These are phyloP conservation scores for Cinnamomum chago DNA, from an alignment of 164 flowering plant species.

Conservation along the genomic window DNA sequence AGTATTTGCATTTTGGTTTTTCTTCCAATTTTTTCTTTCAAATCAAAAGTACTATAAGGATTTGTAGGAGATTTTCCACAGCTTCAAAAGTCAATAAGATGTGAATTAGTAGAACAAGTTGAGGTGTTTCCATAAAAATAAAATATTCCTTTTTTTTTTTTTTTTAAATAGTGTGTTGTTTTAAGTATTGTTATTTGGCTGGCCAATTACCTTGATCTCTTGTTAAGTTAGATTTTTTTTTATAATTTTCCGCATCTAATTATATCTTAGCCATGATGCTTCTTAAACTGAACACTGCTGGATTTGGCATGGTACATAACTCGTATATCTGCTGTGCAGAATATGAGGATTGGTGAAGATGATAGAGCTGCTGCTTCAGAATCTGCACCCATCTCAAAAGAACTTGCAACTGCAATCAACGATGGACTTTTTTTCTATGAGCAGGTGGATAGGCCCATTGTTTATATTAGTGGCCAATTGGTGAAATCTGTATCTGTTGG, in stretches of 20 bases:
- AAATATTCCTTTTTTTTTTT: too few relatives aligned
- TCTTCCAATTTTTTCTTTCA: background rate
- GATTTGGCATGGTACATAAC: background rate
- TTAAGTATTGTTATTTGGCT: too few relatives aligned
- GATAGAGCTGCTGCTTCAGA: constrained; percentile 29
- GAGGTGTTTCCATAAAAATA: too few relatives aligned
- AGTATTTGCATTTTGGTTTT: background rate
- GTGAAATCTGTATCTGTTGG: background rate
- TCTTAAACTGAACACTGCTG: background rate
- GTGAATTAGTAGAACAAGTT: too few relatives aligned
- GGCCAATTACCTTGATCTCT: too few relatives aligned
- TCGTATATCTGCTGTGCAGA: constrained; percentile 39
- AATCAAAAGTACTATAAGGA: too few relatives aligned
- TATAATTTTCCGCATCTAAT: too few relatives aligned
- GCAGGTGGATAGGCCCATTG: constrained; percentile 48
- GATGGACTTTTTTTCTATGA: constrained; percentile 91
- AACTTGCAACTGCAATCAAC: constrained; percentile 80
- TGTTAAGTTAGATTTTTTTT: too few relatives aligned
- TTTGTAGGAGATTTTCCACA: too few relatives aligned
- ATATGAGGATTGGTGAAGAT: constrained; percentile 33
- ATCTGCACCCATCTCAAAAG: constrained; percentile 55
- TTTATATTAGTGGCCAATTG: background rate
- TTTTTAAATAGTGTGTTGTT: too few relatives aligned
- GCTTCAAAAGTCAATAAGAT: too few relatives aligned
- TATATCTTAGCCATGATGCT: background rate